phyloP scores from a whole-genome alignment of 495 filamentous ascomycete species.

The Emericellopsis terricola region DNA sequence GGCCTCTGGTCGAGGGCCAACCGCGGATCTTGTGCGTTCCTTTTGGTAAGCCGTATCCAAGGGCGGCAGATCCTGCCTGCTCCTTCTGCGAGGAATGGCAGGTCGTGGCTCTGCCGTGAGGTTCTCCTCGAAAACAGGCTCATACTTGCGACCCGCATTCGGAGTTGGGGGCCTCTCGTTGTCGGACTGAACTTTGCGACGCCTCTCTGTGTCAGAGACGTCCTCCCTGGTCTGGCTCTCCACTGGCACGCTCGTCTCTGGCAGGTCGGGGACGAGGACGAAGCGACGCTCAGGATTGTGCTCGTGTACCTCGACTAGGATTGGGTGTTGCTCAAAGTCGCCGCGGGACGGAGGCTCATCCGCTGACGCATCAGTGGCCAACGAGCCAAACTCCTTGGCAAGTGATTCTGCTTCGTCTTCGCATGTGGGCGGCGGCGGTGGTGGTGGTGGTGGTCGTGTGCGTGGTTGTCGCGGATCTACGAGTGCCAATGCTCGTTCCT shows the following conservation, averaged over 20 bases:
- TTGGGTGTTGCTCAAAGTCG: slow-evolving; percentile 22
- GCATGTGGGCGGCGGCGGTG: slow-evolving; percentile 22
- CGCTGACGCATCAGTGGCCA: slow-evolving; percentile 8
- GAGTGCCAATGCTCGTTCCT: background rate
- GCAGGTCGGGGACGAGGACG: slow-evolving; percentile 15
- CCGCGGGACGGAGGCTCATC: slow-evolving; percentile 25
- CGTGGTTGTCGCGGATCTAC: slow-evolving; percentile 2
- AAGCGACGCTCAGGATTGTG: slow-evolving; percentile 30
- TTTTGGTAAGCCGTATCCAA: slow-evolving; percentile 12
- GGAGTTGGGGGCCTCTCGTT: slow-evolving; percentile 2
- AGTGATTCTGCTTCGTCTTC: slow-evolving; percentile 27
- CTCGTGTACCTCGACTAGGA: slow-evolving; percentile 21
- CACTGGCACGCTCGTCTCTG: slow-evolving; percentile 9
- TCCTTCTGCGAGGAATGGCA: slow-evolving; percentile 6
- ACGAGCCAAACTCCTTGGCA: slow-evolving; percentile 21
- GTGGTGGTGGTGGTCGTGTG: slow-evolving; percentile 3
- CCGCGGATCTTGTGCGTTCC: slow-evolving; percentile 3
- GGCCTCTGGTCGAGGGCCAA: slow-evolving; percentile 8
- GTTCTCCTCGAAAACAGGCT: background rate
- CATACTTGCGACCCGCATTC: slow-evolving; percentile 3
- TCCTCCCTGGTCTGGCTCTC: slow-evolving; percentile 1
- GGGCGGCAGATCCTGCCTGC: slow-evolving; percentile 18
- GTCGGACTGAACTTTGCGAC: slow-evolving; percentile 4
- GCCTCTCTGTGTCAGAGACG: slow-evolving; percentile 3
- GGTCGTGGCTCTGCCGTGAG: background rate